Percentiles rank a stretch among this genome's conserved stretches.
phyloP scores from a whole-genome alignment of 306 rosid species.

The Myrica gale region DNA sequence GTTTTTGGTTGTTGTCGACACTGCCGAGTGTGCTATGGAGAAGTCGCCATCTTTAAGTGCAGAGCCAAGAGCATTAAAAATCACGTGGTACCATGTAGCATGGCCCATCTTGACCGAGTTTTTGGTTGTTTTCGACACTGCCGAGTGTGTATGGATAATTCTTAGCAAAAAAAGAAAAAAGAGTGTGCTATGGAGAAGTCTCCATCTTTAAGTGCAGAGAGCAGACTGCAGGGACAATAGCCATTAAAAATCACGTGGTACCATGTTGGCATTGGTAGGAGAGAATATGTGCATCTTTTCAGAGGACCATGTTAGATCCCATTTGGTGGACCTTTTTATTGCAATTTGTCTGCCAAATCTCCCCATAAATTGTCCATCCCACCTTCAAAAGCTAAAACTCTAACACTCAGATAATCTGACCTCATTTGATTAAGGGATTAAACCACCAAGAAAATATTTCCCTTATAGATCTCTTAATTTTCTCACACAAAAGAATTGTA shows the following conservation, averaged over 20 bases:
- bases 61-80: no score
- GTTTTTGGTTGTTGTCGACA: constrained; percentile 1
- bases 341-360: no score
- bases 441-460: not conserved
- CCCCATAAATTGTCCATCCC: not conserved
- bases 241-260: constrained; percentile 20
- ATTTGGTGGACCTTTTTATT: not conserved
- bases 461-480: not conserved
- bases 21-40: constrained; percentile 7
- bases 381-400: not conserved
- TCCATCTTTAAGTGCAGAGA: not conserved
- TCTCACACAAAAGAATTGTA: no score
- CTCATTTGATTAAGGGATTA: not conserved
- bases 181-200: not conserved
- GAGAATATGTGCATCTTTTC: not conserved
- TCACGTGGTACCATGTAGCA: no score
- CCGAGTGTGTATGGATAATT: no score
- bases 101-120: constrained; percentile 21
- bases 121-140: constrained; percentile 1
- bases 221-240: not conserved
- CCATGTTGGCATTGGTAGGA: not conserved
- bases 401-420: not conserved
- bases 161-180: no score
- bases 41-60: no score
- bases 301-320: not conserved